Base-by-base conservation (phyloP, 2,329 filamentous ascomycete genomes). In the Daldinia sp. region DNA sequence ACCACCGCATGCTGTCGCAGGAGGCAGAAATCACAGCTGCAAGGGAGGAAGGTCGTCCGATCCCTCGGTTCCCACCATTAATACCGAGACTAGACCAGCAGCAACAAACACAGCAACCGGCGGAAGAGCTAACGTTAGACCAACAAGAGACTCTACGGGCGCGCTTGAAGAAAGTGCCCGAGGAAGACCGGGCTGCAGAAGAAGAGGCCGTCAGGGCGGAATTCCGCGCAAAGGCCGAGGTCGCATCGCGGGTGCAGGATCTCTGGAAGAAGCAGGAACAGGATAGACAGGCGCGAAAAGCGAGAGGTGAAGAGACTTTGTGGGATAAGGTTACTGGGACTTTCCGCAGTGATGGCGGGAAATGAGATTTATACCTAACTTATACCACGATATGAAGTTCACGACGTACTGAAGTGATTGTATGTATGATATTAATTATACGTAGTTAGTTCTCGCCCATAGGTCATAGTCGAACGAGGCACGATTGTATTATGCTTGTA, bases 1-100 rank as follows among this genome's bases (percentile, higher is more conserved):
- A 93, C 77, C 91, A 94, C 72, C 87, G 90, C 70, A 93, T 98
- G 89, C 78, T 96, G 34, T 85, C 87, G 64, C 93, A 96, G 75
- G 94, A 99, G 77, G 82, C 82, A 17, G 85, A 84, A 66, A 87
- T 91, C n/a, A 87, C 90, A 67, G 84, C 87, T 71, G 91, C 90
- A 32, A 88, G 88, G 76, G 81, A 83, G 55, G 84, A 85, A 67
- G 87, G 87, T 25, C 77, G 76, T n/a, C 82, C 84, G 0, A 74
- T 82, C 45, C 89, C 90, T 0, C 78, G 80, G 17, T 88, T 91
- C 71, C 80, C 86, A 47, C 82, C 87, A 6, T 75, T 88, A 5
- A 75, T 91, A 30, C 78, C 81, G 8, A 70, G 58, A 21, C 55
- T 4, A 17, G 63, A 17, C 27, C 65, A 43, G 9, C 58, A 30